Base-by-base conservation (phyloP, 2,329 filamentous ascomycete genomes). In the Fusarium sp. region DNA sequence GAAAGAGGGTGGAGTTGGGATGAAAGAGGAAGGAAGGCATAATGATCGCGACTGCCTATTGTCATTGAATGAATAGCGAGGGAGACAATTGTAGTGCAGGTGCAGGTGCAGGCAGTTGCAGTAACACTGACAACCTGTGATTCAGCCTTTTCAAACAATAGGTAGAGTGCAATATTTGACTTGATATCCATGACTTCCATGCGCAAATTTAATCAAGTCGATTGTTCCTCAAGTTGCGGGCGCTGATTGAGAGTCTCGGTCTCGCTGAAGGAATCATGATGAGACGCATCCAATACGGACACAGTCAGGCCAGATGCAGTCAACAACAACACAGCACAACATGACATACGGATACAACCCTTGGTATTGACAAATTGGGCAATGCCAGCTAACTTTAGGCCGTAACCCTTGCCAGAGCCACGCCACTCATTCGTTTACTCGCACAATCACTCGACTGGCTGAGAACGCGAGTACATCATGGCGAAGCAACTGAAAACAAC, bases 241-340 rank as follows among this genome's bases (percentile, higher is more conserved):
- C 23, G 55, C 42, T 62, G 69, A 60, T 56, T 71, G 51, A 69
- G 21, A 70, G 57, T 62, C 50, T 46, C 46, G 37, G 49, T 56
- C 68, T 59, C 46, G 37, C 53, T 68, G 59, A 40, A 58, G 58
- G 49, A 59, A 50, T 57, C 62, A 69, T 56, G 60, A 63, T 53
- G 67, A 71, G 60, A 66, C 20, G 14, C 34, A 37, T 37, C 34
- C 34, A 11, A 43, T 16, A 41, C 23, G 23, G 18, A 53, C 53
- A 69, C 56, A 63, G 72, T 60, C 65, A 70, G 57, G 66, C 69
- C 70, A 70, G 65, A 72, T 65, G 68, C 70, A 59, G 72, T 71
- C 68, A 58, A 72, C 59, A 63, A 69, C 43, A 63, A 69, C n/a
- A 53, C 23, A 53, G 27, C 18, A 20, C 9, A 12, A 14, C 18